A percentile compares a stretch with the other conserved stretches of the same genome.
Evolutionary conservation across 2,329 filamentous ascomycete species (phyloP).

Genomic region (Aspergillus udagawae): DNA sequence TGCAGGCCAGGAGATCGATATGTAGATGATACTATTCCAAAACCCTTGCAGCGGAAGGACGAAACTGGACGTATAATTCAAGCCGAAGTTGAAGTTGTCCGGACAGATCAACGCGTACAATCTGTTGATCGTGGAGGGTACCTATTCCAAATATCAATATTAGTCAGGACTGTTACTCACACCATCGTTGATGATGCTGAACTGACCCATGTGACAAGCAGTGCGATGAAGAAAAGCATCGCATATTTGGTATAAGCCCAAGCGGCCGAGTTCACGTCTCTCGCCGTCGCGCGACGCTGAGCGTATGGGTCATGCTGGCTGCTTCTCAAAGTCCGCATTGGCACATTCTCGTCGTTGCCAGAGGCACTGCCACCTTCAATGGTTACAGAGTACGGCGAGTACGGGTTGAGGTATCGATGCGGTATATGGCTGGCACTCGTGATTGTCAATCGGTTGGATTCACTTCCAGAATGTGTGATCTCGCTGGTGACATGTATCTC

Average conservation of each 20-base stretch:
- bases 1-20: slow-evolving; percentile 63
- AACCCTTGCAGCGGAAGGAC: slow-evolving; percentile 79
- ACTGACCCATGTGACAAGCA: slow-evolving; percentile 41
- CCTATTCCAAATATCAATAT: slow-evolving; percentile 16
- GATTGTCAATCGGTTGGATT: not conserved
- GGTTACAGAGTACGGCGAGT: slow-evolving; percentile 30
- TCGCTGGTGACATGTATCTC: slow-evolving; percentile 63
- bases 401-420: slow-evolving; percentile 2
- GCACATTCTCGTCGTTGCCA: not conserved
- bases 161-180: not conserved
- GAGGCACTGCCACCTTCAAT: slow-evolving; percentile 23
- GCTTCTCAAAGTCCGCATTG: slow-evolving; percentile 6
- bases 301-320: slow-evolving; percentile 4
- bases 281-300: slow-evolving; percentile 13
- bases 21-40: slow-evolving; percentile 79
- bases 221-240: slow-evolving; percentile 38
- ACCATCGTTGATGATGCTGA: not conserved
- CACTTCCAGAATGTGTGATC: slow-evolving; percentile 20
- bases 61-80: slow-evolving; percentile 67
- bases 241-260: slow-evolving; percentile 39
- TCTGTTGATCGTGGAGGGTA: slow-evolving; percentile 73
- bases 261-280: slow-evolving; percentile 34
- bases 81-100: slow-evolving; percentile 49
- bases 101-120: slow-evolving; percentile 65
- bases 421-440: slow-evolving; percentile 6